Percentiles rank a stretch among this genome's conserved stretches.
Evolutionary conservation across 139 green algal species (phyloP).

Genomic region (Closterium sp.): DNA sequence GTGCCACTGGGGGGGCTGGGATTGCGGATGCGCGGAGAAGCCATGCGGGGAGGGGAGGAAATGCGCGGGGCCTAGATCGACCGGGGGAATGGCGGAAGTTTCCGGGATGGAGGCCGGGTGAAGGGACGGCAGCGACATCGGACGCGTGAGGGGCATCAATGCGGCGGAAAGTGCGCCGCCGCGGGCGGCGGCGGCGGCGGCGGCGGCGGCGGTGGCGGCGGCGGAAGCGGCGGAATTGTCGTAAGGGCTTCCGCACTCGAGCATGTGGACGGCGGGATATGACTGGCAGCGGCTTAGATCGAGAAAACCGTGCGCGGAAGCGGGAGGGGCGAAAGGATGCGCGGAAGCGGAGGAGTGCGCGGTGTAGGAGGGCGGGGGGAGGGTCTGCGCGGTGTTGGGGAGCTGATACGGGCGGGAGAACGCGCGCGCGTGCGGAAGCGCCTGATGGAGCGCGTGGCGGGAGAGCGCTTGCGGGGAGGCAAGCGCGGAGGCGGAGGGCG

Average conservation of each 20-base stretch:
- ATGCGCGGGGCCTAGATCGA: not conserved
- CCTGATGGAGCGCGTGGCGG: not conserved
- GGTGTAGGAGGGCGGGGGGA: not conserved
- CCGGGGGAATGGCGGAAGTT: not conserved
- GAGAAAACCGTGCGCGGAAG: not conserved
- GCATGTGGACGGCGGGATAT: not conserved
- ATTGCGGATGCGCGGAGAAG: not conserved
- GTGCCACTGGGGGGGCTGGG: not conserved
- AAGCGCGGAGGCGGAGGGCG: not conserved
- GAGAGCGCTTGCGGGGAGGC: not conserved
- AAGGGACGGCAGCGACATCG: slow-evolving; percentile 1
- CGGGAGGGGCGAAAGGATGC: not conserved
- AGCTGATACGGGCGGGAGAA: slow-evolving; percentile 1
- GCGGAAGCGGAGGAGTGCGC: not conserved
- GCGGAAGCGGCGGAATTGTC: not conserved
- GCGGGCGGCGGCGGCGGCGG: not conserved
- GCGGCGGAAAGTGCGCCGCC: not conserved
- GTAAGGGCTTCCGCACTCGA: not conserved
- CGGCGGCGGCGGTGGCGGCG: no score
- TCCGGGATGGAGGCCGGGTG: not conserved
- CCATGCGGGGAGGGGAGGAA: not conserved
- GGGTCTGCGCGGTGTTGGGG: not conserved
- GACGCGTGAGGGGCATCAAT: not conserved
- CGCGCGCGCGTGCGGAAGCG: not conserved
- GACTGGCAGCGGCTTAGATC: not conserved